Evolutionary conservation across 2,329 filamentous ascomycete species (phyloP).

Genomic region (Byssoonygena ceratinophila): DNA sequence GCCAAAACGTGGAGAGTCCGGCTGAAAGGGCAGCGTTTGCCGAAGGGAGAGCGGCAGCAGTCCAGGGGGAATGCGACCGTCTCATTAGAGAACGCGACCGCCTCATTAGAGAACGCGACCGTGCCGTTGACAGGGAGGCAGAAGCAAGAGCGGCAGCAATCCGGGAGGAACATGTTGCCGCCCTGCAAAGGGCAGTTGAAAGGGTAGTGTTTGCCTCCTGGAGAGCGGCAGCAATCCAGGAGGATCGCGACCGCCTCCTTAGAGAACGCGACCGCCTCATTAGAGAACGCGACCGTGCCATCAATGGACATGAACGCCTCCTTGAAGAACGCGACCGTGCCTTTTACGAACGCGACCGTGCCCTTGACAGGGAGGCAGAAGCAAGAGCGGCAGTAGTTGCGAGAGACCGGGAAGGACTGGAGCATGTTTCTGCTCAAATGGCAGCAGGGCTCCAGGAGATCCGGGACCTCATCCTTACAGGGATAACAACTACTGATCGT

Average conservation of each 20-base stretch:
- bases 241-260: too few relatives aligned
- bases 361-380: background rate
- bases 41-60: background rate
- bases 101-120: too few relatives aligned
- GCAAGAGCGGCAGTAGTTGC: background rate
- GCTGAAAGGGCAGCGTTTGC: background rate
- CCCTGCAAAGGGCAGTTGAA: background rate
- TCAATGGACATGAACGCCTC: background rate
- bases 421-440: background rate
- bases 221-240: too few relatives aligned
- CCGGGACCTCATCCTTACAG: background rate
- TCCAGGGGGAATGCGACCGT: too few relatives aligned
- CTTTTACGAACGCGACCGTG: background rate
- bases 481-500: background rate
- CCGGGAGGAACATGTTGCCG: background rate
- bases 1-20: background rate
- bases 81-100: too few relatives aligned
- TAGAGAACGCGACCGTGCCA: background rate
- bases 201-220: too few relatives aligned
- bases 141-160: background rate
- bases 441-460: background rate
- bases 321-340: background rate
- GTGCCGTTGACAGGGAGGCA: background rate
- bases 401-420: background rate
- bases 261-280: too few relatives aligned